Conservation (phyloP, 805 yeast genomes). For the Nematodospora valgi region DNA sequence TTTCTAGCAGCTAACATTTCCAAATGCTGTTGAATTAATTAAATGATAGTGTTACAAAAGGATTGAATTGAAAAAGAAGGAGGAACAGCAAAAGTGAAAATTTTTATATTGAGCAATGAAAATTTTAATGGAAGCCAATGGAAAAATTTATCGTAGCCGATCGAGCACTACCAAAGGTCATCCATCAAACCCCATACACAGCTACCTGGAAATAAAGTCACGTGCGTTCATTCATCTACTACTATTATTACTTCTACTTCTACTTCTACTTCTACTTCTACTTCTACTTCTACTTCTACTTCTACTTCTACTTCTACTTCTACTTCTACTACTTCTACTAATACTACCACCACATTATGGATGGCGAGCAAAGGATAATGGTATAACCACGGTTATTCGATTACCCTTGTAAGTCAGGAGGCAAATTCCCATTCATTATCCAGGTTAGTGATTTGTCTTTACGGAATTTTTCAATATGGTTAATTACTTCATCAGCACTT, state of each 20-base stretch:
- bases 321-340: too few species aligned
- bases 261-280: too few species aligned
- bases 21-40: background rate
- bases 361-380: too few species aligned
- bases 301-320: too few species aligned
- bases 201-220: too few species aligned
- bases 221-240: too few species aligned
- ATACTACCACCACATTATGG: too few species aligned
- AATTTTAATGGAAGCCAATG: constrained; percentile 1
- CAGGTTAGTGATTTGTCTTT: constrained; percentile 43
- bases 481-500: constrained; percentile 37
- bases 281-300: too few species aligned
- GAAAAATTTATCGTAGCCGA: too few species aligned
- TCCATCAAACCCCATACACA: background rate
- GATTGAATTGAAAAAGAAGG: background rate
- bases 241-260: too few species aligned
- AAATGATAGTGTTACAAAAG: background rate
- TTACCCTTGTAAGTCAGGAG: constrained; percentile 23
- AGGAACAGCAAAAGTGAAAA: constrained; percentile 1
- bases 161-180: too few species aligned
- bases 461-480: constrained; percentile 39
- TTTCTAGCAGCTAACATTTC: constrained; percentile 43
- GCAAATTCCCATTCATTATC: constrained; percentile 47
- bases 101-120: constrained; percentile 5
- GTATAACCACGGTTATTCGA: background rate